A percentile compares a stretch with the other conserved stretches of the same genome.
phyloP scores from a whole-genome alignment of 345 rosid genomes.

The Kernera saxatilis region DNA sequence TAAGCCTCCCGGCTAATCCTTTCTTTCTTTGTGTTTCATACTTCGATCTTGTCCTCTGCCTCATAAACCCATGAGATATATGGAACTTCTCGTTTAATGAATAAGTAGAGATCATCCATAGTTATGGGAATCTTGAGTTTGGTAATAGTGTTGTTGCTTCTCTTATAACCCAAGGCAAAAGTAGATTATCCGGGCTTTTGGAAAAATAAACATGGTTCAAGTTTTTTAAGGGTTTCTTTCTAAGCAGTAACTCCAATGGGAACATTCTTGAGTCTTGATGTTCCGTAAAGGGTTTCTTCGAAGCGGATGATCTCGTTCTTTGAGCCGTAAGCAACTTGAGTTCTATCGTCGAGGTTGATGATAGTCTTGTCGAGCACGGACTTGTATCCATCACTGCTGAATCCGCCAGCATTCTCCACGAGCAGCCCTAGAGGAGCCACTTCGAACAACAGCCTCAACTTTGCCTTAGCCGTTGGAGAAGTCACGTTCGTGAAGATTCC shows the following conservation, averaged over 20 bases:
- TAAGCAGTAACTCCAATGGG: slow-evolving; percentile 66
- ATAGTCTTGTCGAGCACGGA: slow-evolving; percentile 80
- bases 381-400: slow-evolving; percentile 72
- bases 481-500: slow-evolving; percentile 89
- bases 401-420: slow-evolving; percentile 88
- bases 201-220: not conserved
- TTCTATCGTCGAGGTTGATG: slow-evolving; percentile 71
- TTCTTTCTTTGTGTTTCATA: too few relatives aligned
- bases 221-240: not conserved
- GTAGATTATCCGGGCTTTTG: slow-evolving; percentile 15
- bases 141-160: slow-evolving; percentile 21
- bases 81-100: too few relatives aligned
- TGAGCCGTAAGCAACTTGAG: slow-evolving; percentile 96
- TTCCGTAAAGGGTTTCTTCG: slow-evolving; percentile 83
- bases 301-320: slow-evolving; percentile 88
- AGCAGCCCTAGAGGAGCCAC: slow-evolving; percentile 81
- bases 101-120: not conserved
- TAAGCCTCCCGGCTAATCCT: too few relatives aligned
- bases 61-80: too few relatives aligned
- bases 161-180: not conserved
- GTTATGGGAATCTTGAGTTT: not conserved
- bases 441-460: slow-evolving; percentile 87
- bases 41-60: too few relatives aligned
- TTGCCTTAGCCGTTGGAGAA: slow-evolving; percentile 87
- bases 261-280: slow-evolving; percentile 73